Conservation (phyloP, 2,329 filamentous ascomycete species). For the Plectosphaerella plurivora region DNA sequence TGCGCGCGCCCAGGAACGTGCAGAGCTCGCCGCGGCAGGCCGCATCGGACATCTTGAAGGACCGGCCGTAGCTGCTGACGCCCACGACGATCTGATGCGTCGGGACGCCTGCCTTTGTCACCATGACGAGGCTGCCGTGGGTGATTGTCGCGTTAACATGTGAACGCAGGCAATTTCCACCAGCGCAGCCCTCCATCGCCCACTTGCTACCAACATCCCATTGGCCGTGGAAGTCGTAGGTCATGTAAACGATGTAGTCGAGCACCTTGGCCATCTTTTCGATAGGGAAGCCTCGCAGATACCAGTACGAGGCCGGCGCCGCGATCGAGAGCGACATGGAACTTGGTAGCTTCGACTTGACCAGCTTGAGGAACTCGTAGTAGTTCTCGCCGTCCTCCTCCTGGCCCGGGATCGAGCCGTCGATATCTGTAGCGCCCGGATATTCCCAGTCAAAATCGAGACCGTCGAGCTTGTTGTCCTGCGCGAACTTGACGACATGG, state of each 20-base stretch:
- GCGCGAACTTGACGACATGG: not conserved
- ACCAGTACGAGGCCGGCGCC: conserved; percentile 33
- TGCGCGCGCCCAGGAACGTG: conserved; percentile 15
- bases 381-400: conserved; percentile 22
- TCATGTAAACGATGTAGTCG: conserved; percentile 30
- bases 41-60: conserved; percentile 23
- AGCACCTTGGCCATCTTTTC: conserved; percentile 20
- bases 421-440: conserved; percentile 22
- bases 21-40: conserved; percentile 20
- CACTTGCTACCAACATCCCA: conserved; percentile 19
- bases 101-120: conserved; percentile 27
- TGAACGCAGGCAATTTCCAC: not conserved
- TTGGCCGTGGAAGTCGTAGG: conserved; percentile 24
- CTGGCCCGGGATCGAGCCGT: conserved; percentile 10
- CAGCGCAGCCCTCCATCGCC: conserved; percentile 2
- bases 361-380: conserved; percentile 9
- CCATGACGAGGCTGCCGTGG: conserved; percentile 18
- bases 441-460: conserved; percentile 46
- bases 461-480: conserved; percentile 1
- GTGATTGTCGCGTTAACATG: conserved; percentile 1
- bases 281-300: conserved; percentile 29
- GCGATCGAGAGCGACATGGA: conserved; percentile 25
- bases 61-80: conserved; percentile 25
- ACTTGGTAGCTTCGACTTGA: conserved; percentile 1
- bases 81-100: conserved; percentile 25